phyloP scores from a whole-genome alignment of 1,139 yeast species.

The Yamadazyma mexicana region DNA sequence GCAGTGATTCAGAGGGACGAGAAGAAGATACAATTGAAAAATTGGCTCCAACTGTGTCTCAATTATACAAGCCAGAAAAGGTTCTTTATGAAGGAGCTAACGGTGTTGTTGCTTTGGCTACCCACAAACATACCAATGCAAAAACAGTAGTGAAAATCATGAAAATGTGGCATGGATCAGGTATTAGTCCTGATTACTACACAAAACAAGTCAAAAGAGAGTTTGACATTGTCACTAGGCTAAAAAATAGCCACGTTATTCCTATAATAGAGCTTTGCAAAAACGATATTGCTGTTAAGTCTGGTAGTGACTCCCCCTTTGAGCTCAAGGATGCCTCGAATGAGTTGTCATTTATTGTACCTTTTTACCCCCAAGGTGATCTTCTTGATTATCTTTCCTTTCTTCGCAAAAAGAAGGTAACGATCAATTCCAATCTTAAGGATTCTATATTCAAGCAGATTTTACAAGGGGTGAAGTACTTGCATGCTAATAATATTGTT shows the following conservation, averaged over 20 bases:
- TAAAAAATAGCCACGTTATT: conserved; percentile 33
- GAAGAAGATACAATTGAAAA: too few species aligned
- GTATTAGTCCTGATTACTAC: conserved; percentile 16
- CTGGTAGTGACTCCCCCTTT: background rate
- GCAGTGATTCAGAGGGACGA: too few species aligned
- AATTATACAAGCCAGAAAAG: conserved; percentile 11
- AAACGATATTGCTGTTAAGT: conserved; percentile 3
- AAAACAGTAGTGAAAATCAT: conserved; percentile 34
- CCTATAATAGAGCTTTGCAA: conserved; percentile 25
- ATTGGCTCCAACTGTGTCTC: background rate
- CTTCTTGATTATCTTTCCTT: conserved; percentile 41
- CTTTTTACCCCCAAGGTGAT: conserved; percentile 50
- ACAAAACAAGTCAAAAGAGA: conserved; percentile 29
- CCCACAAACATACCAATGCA: conserved; percentile 19
- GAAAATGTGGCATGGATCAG: conserved; percentile 15
- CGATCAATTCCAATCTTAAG: conserved; percentile 32
- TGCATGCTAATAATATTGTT: conserved; percentile 43
- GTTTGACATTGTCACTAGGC: conserved; percentile 25
- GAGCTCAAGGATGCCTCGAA: too few species aligned
- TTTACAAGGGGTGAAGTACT: conserved; percentile 42
- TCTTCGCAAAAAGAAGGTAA: conserved; percentile 34
- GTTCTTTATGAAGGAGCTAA: conserved; percentile 49
- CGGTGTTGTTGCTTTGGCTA: conserved; percentile 38
- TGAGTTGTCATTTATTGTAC: conserved; percentile 34
- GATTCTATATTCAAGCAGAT: conserved; percentile 51